Conservation (phyloP, 805 yeast species). For the Pichia gijzeniarum region DNA sequence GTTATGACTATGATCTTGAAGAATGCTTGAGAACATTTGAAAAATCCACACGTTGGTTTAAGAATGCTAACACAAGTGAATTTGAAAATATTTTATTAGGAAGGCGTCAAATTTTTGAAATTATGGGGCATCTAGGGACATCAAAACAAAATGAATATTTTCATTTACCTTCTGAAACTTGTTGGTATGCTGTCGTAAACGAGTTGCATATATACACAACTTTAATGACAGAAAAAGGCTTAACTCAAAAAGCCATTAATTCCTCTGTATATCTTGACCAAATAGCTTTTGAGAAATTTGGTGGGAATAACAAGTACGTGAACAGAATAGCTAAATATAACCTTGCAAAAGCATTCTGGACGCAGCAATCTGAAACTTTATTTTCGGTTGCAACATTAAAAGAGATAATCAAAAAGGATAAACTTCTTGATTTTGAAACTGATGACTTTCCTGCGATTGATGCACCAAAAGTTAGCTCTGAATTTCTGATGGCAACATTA, state of each 20-base stretch:
- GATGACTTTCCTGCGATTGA: neutral
- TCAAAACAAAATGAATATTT: neutral
- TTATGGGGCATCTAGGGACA: constrained; percentile 11
- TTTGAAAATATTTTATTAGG: constrained; percentile 41
- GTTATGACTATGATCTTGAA: constrained; percentile 8
- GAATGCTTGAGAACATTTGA: constrained; percentile 14
- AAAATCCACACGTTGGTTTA: constrained; percentile 33
- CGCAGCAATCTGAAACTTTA: constrained; percentile 43
- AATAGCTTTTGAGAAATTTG: constrained; percentile 25
- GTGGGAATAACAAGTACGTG: constrained; percentile 12
- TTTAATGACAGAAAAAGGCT: constrained; percentile 32
- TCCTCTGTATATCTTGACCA: constrained; percentile 40
- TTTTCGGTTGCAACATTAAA: constrained; percentile 53
- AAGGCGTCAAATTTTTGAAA: constrained; percentile 34
- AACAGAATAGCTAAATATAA: constrained; percentile 34
- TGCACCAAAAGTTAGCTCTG: constrained; percentile 1
- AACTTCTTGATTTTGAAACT: no score
- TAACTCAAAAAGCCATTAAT: constrained; percentile 45
- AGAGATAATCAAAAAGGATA: constrained; percentile 21
- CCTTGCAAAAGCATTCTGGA: constrained; percentile 62
- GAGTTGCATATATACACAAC: constrained; percentile 40
- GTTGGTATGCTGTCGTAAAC: constrained; percentile 23
- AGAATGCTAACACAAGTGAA: constrained; percentile 27
- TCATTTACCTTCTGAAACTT: neutral
- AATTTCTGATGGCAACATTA: constrained; percentile 30